These are phyloP conservation scores for Amanita subjunquillea DNA, from an alignment of 768 basidiomycete species.

Conservation along the genomic window DNA sequence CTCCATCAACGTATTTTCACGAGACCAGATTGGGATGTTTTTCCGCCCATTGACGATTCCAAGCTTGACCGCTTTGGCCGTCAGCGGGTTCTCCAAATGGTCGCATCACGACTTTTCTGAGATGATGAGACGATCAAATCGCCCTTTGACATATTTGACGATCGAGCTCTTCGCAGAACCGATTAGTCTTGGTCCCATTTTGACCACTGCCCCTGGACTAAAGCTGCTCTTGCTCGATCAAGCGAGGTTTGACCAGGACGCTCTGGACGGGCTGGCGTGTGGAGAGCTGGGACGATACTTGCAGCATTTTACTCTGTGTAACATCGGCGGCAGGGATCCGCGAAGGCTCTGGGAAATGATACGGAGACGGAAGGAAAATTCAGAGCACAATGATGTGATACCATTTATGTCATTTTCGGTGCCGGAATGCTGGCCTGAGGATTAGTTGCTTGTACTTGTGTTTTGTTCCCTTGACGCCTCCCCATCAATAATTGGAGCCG, in stretches of 20 bases:
- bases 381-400: no score
- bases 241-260: not conserved
- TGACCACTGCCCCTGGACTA: not conserved
- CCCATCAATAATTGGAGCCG: no score
- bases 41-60: not conserved
- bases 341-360: no score
- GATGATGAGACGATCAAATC: not conserved
- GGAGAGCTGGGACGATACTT: not conserved
- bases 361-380: no score
- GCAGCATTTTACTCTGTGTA: not conserved
- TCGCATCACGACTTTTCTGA: not conserved
- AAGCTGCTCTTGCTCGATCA: not conserved
- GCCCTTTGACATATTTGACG: not conserved
- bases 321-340: no score
- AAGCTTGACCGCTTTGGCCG: not conserved
- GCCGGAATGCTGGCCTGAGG: no score
- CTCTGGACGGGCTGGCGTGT: not conserved
- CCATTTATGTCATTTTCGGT: no score
- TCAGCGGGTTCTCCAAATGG: not conserved
- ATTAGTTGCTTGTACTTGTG: no score
- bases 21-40: not conserved
- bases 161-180: not conserved
- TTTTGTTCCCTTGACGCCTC: no score
- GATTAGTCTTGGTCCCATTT: not conserved
- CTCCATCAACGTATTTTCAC: not conserved